Base-by-base conservation (phyloP, 2,329 filamentous ascomycete genomes). In the Lithohypha guttulata region DNA sequence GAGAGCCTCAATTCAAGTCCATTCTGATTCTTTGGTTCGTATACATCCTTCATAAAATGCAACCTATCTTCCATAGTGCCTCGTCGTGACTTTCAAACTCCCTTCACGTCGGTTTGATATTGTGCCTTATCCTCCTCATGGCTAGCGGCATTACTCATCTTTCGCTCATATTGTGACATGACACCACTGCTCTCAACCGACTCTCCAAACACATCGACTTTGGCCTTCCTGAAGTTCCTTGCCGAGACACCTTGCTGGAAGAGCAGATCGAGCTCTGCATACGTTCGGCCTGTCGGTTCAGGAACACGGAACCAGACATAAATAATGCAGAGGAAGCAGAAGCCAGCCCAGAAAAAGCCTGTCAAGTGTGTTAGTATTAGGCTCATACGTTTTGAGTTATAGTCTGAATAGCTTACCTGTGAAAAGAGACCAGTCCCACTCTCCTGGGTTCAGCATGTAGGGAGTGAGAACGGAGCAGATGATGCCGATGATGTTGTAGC, bases 371-470 rank as follows among this genome's bases (percentile, higher is more conserved):
- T n/a, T n/a, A n/a, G n/a, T n/a, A n/a, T n/a, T n/a, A n/a, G n/a
- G n/a, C n/a, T n/a, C n/a, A n/a, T n/a, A n/a, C n/a, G n/a, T n/a
- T n/a, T n/a, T n/a, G n/a, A n/a, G n/a, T n/a, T n/a, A n/a, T n/a
- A n/a, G n/a, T n/a, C n/a, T n/a, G n/a, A n/a, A n/a, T n/a, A n/a
- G n/a, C n/a, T n/a, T n/a, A n/a, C n/a, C n/a, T n/a, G n/a, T n/a
- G n/a, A n/a, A n/a, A n/a, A n/a, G n/a, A n/a, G n/a, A n/a, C n/a
- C n/a, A n/a, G n/a, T n/a, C n/a, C n/a, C n/a, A n/a, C n/a, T n/a
- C n/a, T n/a, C n/a, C 71, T 0, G 86, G 84, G 62, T 94, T 94
- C 26, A 51, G 71, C 86, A 94, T 94, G 62, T 93, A 93, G 0
- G 86, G 86, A 0, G 84, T 93, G 27, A 94, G 61, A 3, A 93